These are phyloP conservation scores for Suillus hirtellus DNA, from an alignment of 768 basidiomycete genomes.

Conservation along the genomic window DNA sequence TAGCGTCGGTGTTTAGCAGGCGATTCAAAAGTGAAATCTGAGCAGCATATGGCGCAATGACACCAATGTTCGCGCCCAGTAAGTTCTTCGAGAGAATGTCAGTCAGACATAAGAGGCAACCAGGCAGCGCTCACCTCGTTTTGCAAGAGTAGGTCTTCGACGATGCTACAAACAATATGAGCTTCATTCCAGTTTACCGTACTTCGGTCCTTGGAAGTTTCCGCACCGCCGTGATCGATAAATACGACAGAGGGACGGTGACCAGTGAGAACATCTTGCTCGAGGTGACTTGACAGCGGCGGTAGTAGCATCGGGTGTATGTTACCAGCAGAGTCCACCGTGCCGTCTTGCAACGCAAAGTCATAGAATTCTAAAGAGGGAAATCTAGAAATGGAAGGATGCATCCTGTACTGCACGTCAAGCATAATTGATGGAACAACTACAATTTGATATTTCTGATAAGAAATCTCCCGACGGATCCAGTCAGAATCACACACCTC, in stretches of 20 bases:
- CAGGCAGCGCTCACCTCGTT: constrained; percentile 58
- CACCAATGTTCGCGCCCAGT: constrained; percentile 76
- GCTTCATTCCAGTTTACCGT: constrained; percentile 79
- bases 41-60: constrained; percentile 90
- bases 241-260: constrained; percentile 70
- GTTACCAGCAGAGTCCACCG: constrained; percentile 51
- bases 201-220: constrained; percentile 69
- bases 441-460: constrained; percentile 29
- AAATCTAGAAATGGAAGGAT: constrained; percentile 85
- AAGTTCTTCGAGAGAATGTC: constrained; percentile 46
- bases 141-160: constrained; percentile 76
- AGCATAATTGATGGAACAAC: constrained; percentile 91
- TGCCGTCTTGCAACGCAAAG: constrained; percentile 69
- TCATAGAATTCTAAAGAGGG: constrained; percentile 85
- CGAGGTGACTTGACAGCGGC: constrained; percentile 58
- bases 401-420: constrained; percentile 96
- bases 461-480: constrained; percentile 8
- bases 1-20: constrained; percentile 56
- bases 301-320: constrained; percentile 55
- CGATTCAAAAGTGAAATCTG: constrained; percentile 79
- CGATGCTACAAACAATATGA: constrained; percentile 71
- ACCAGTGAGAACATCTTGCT: constrained; percentile 36
- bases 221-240: constrained; percentile 73
- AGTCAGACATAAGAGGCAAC: constrained; percentile 2
- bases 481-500: constrained; percentile 49